Evolutionary conservation across 345 rosid genomes (phyloP).

Genomic region (Citrus mangshanensis): DNA sequence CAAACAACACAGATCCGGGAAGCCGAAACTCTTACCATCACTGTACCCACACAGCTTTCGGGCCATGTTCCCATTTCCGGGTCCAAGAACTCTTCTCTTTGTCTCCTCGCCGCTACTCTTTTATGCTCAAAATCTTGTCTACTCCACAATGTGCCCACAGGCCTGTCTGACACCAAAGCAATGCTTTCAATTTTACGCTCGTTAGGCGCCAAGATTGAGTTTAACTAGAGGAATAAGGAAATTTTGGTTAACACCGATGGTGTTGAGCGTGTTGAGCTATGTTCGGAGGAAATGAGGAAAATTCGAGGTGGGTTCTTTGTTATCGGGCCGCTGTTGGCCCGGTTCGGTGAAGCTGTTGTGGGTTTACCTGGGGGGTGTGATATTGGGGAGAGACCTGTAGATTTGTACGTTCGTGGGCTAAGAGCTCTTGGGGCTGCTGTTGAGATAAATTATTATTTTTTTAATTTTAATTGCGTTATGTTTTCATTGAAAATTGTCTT

Average conservation of each 20-base stretch:
- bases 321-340: constrained; percentile 27
- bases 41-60: constrained; percentile 28
- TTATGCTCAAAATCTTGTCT: constrained; percentile 25
- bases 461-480: not conserved
- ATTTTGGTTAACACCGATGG: constrained; percentile 12
- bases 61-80: constrained; percentile 36
- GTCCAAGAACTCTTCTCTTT: constrained; percentile 31
- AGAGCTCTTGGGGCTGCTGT: constrained; percentile 33
- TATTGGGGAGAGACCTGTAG: constrained; percentile 34
- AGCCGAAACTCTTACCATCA: constrained; percentile 16
- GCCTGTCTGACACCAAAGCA: constrained; percentile 8
- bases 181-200: constrained; percentile 25
- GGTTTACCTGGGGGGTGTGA: constrained; percentile 39
- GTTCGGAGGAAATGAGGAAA: constrained; percentile 24
- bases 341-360: constrained; percentile 33
- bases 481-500: too few relatives aligned
- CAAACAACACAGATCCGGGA: not conserved
- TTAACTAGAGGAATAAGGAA: not conserved
- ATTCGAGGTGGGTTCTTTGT: constrained; percentile 34
- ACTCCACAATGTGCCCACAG: constrained; percentile 17
- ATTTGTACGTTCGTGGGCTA: constrained; percentile 29
- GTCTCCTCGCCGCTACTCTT: constrained; percentile 31
- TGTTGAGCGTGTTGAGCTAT: constrained; percentile 15
- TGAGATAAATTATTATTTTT: constrained; percentile 11
- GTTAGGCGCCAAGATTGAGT: constrained; percentile 26